Percentiles rank a stretch among this genome's conserved stretches.
phyloP scores from a whole-genome alignment of 768 basidiomycete species.

The Naganishia vishniacii region DNA sequence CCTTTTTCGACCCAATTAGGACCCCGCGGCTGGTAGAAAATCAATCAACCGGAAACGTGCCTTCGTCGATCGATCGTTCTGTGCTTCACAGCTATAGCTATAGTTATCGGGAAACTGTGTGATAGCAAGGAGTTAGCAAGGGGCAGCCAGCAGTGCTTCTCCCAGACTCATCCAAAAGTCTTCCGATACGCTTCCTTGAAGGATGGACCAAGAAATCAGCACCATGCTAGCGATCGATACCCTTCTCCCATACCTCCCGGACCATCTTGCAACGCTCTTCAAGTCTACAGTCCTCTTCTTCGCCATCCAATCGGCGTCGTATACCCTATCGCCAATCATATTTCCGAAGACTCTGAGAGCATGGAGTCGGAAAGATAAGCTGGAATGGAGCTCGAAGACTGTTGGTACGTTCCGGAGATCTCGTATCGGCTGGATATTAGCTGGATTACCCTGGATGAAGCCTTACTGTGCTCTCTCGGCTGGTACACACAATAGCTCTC shows the following conservation, averaged over 20 bases:
- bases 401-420: slow-evolving; percentile 2
- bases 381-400: slow-evolving; percentile 24
- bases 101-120: too few relatives aligned
- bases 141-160: too few relatives aligned
- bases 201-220: too few relatives aligned
- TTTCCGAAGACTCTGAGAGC: slow-evolving; percentile 40
- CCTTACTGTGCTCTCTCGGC: not conserved
- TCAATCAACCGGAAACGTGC: too few relatives aligned
- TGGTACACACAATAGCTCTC: slow-evolving; percentile 55
- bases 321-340: slow-evolving; percentile 58
- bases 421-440: too few relatives aligned
- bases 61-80: not conserved
- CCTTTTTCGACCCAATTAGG: too few relatives aligned
- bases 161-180: not conserved
- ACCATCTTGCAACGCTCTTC: slow-evolving; percentile 57
- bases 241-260: slow-evolving; percentile 57
- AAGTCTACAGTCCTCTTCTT: slow-evolving; percentile 50
- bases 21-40: too few relatives aligned
- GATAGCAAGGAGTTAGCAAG: too few relatives aligned
- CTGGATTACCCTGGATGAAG: too few relatives aligned
- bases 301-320: slow-evolving; percentile 58
- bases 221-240: slow-evolving; percentile 1
- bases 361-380: slow-evolving; percentile 23
- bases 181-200: not conserved
- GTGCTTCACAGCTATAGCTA: not conserved